Percentiles rank a stretch among this genome's conserved stretches.
phyloP scores from a whole-genome alignment of 1,139 yeast genomes.

The Scheffersomyces parashehatae region DNA sequence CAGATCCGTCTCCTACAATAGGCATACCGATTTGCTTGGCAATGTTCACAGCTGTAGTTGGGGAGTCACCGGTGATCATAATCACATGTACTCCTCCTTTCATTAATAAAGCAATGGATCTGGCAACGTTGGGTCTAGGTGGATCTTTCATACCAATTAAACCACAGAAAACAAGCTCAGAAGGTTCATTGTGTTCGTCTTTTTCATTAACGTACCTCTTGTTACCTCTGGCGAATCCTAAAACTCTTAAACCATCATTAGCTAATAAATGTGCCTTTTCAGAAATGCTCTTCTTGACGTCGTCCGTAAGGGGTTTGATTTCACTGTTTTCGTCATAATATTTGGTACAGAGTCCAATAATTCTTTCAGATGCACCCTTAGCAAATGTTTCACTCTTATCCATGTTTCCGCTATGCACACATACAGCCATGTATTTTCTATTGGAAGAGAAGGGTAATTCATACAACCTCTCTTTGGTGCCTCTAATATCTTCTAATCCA shows the following conservation, averaged over 20 bases:
- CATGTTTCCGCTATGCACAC: constrained; percentile 61
- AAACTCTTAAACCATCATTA: constrained; percentile 79
- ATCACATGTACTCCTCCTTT: constrained; percentile 94
- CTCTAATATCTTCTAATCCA: constrained; percentile 70
- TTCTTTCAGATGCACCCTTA: constrained; percentile 86
- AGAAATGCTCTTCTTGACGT: constrained; percentile 43
- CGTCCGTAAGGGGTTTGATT: constrained; percentile 53
- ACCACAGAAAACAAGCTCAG: constrained; percentile 74
- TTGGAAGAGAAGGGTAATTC: constrained; percentile 86
- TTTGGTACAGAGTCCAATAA: constrained; percentile 61
- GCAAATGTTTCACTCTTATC: constrained; percentile 60
- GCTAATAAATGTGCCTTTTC: constrained; percentile 69
- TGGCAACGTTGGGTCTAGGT: constrained; percentile 81
- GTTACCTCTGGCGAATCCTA: constrained; percentile 70
- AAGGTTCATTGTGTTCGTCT: constrained; percentile 38
- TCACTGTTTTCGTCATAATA: constrained; percentile 62
- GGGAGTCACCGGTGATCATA: constrained; percentile 97
- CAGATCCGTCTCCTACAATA: constrained; percentile 61
- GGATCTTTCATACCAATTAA: constrained; percentile 95
- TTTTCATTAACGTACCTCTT: constrained; percentile 28
- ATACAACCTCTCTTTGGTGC: constrained; percentile 53
- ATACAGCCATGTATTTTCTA: constrained; percentile 88
- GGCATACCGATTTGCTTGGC: constrained; percentile 95
- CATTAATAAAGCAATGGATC: constrained; percentile 70
- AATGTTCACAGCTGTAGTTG: constrained; percentile 86